These are phyloP conservation scores for Backusella tuberculispora DNA, from an alignment of 192 early-diverging fungal species.

Conservation along the genomic window DNA sequence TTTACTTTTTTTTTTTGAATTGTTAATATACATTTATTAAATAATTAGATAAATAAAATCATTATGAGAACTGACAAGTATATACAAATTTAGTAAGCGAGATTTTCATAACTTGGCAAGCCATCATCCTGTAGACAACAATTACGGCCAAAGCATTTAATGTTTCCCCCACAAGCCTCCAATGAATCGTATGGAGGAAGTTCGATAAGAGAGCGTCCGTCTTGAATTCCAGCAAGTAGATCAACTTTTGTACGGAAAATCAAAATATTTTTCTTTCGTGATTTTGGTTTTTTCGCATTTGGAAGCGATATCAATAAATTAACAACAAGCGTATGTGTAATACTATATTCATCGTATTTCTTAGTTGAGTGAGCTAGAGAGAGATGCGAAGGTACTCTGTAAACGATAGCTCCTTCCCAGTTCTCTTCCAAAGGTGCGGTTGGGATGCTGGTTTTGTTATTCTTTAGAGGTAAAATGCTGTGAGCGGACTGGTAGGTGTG, in stretches of 20 bases:
- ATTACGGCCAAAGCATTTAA: not conserved
- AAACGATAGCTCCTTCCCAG: slow-evolving; percentile 8
- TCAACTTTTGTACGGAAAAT: slow-evolving; percentile 4
- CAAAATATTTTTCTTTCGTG: not conserved
- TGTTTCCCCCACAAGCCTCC: not conserved
- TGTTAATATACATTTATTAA: not conserved
- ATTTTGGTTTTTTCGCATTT: not conserved
- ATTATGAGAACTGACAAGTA: not conserved
- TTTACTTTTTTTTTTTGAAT: too few species aligned
- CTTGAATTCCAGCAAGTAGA: not conserved
- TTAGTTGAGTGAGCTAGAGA: slow-evolving; percentile 9
- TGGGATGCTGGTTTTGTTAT: not conserved
- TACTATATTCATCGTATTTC: not conserved
- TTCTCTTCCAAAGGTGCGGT: not conserved
- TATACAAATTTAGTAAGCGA: not conserved
- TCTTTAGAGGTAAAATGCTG: not conserved
- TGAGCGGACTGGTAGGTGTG: not conserved
- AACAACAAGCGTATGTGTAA: not conserved
- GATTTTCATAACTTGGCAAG: not conserved
- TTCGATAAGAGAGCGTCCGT: not conserved
- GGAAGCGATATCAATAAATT: not conserved
- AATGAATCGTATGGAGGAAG: not conserved
- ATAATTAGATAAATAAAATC: not conserved
- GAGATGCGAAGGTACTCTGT: not conserved
- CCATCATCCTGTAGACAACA: not conserved